Percentiles rank a stretch among this genome's conserved stretches.
These are phyloP conservation scores for Xylaria nigripes DNA, from an alignment of 495 filamentous ascomycete species.

Conservation along the genomic window DNA sequence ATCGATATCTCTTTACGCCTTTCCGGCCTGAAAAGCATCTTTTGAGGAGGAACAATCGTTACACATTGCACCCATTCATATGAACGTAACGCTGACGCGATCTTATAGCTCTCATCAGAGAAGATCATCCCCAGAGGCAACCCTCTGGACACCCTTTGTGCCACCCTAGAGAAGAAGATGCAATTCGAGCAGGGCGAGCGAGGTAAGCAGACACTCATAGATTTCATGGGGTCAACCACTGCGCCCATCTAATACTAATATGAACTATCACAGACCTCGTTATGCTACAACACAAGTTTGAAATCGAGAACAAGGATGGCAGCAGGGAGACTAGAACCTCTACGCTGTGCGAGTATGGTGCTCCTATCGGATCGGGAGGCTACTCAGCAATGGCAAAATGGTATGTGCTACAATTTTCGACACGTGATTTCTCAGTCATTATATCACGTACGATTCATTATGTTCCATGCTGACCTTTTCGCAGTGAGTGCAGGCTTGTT, in stretches of 20 bases:
- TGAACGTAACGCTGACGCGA: background rate
- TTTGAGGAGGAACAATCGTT: background rate
- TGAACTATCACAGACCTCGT: slow-evolving; percentile 25
- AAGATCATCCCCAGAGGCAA: slow-evolving; percentile 66
- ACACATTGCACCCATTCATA: background rate
- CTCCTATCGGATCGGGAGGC: slow-evolving; percentile 64
- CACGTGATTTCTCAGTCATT: background rate
- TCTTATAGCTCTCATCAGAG: slow-evolving; percentile 56
- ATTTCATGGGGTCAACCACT: background rate
- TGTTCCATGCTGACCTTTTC: background rate
- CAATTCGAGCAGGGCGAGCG: slow-evolving; percentile 76
- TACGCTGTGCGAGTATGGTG: slow-evolving; percentile 82
- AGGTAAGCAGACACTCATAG: background rate
- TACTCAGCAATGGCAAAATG: slow-evolving; percentile 85
- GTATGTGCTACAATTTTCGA: background rate
- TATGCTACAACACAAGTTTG: slow-evolving; percentile 91
- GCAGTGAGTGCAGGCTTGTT: background rate
- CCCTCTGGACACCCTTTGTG: slow-evolving; percentile 83
- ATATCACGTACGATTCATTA: background rate
- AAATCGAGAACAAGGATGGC: slow-evolving; percentile 71
- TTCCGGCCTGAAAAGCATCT: background rate
- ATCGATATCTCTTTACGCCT: background rate
- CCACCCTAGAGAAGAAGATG: slow-evolving; percentile 87
- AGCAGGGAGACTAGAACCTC: slow-evolving; percentile 64
- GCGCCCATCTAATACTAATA: slow-evolving; percentile 1